These are phyloP conservation scores for Solanum habrochaites DNA, from an alignment of 257 asterid genomes.

Conservation along the genomic window DNA sequence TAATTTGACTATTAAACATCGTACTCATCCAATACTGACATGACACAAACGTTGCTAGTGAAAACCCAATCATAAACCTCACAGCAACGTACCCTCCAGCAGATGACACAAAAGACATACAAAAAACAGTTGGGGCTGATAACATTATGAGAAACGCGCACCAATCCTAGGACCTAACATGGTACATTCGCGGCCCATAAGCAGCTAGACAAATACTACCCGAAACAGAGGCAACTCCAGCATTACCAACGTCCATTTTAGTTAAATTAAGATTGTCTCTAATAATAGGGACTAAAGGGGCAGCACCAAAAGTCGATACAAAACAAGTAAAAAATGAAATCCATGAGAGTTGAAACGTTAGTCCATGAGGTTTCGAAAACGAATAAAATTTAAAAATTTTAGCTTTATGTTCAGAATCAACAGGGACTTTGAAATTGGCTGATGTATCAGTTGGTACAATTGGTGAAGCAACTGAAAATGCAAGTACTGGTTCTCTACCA, in stretches of 20 bases:
- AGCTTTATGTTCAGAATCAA: slow-evolving; percentile 24
- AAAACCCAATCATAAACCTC: slow-evolving; percentile 20
- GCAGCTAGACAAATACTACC: slow-evolving; percentile 27
- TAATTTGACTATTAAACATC: slow-evolving; percentile 10
- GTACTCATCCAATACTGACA: slow-evolving; percentile 14
- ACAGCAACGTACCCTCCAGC: slow-evolving; percentile 17
- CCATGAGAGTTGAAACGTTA: slow-evolving; percentile 23
- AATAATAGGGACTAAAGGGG: slow-evolving; percentile 20
- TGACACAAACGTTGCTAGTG: slow-evolving; percentile 17
- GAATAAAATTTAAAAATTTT: slow-evolving; percentile 12
- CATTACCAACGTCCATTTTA: slow-evolving; percentile 17
- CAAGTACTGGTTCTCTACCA: slow-evolving; percentile 42
- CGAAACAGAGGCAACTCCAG: slow-evolving; percentile 23
- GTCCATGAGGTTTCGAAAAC: slow-evolving; percentile 17
- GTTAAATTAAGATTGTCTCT: slow-evolving; percentile 17
- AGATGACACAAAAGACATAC: slow-evolving; percentile 21
- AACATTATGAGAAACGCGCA: slow-evolving; percentile 17
- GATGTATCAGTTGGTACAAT: slow-evolving; percentile 14
- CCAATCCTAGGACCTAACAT: slow-evolving; percentile 24
- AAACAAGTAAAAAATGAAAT: slow-evolving; percentile 14
- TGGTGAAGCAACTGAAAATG: slow-evolving; percentile 24
- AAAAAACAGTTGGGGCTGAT: slow-evolving; percentile 15
- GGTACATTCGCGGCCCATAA: slow-evolving; percentile 17
- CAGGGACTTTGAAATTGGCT: slow-evolving; percentile 14
- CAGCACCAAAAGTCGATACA: slow-evolving; percentile 19